Percentiles rank a stretch among this genome's conserved stretches.
Evolutionary conservation across 257 asterid species (phyloP).

Genomic region (Hygrophila difformis): DNA sequence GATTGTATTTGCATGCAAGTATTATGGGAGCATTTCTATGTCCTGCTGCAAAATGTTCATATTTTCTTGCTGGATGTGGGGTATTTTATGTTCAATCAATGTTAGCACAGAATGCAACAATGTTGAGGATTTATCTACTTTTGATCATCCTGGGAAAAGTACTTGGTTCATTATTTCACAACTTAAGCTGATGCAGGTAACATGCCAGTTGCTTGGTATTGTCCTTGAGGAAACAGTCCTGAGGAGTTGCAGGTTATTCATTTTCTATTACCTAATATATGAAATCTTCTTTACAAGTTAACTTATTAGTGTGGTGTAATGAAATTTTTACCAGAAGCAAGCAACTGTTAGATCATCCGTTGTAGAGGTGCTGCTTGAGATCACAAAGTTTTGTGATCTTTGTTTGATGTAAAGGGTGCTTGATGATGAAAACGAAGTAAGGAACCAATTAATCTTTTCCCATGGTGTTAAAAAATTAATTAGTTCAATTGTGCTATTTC

Average conservation of each 20-base stretch:
- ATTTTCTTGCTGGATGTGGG: conserved; percentile 1
- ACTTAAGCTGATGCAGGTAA: conserved; percentile 46
- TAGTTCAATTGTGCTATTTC: neutral
- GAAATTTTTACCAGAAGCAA: conserved; percentile 44
- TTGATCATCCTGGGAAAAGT: neutral
- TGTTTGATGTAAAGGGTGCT: conserved; percentile 91
- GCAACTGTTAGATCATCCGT: conserved; percentile 82
- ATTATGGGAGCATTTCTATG: neutral
- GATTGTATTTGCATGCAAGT: neutral
- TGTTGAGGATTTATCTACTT: neutral
- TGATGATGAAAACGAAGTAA: conserved; percentile 82
- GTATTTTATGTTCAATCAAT: conserved; percentile 1
- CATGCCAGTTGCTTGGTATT: conserved; percentile 81
- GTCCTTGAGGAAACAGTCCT: conserved; percentile 78
- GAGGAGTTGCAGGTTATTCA: conserved; percentile 81
- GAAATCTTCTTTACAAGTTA: conserved; percentile 6
- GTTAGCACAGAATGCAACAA: conserved; percentile 1
- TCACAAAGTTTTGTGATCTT: conserved; percentile 81
- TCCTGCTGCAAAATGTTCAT: neutral
- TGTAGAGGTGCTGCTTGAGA: conserved; percentile 77
- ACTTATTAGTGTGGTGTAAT: conserved; percentile 15
- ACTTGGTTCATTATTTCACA: conserved; percentile 4
- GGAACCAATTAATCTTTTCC: conserved; percentile 18
- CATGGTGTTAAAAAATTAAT: neutral
- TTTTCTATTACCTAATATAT: conserved; percentile 5